Evolutionary conservation across 495 filamentous ascomycete species (phyloP).

Genomic region (Astrothelium macrocarpum): DNA sequence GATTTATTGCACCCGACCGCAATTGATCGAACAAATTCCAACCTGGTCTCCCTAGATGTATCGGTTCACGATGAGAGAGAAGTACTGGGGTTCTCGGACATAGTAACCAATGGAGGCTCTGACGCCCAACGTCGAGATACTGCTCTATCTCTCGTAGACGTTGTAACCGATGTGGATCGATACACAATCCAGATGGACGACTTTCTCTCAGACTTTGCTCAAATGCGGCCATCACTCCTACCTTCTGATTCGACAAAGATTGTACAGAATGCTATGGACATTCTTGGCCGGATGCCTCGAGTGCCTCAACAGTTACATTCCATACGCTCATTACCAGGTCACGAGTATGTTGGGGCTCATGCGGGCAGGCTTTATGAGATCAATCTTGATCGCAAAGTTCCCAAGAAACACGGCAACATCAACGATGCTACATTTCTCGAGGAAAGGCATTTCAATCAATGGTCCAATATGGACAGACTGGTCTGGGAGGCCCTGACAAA

Average conservation of each 20-base stretch:
- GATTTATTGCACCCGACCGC: neutral
- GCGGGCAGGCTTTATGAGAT: neutral
- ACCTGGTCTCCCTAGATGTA: neutral
- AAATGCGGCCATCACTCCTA: neutral
- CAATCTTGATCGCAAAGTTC: neutral
- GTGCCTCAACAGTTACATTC: neutral
- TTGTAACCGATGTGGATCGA: neutral
- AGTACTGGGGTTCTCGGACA: neutral
- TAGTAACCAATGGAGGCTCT: neutral
- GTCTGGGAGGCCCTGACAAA: neutral
- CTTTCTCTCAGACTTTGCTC: neutral
- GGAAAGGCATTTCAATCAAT: neutral
- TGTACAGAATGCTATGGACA: neutral
- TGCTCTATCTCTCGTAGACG: neutral
- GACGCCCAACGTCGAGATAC: neutral
- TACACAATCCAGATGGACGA: neutral
- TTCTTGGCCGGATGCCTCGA: neutral
- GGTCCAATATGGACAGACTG: neutral
- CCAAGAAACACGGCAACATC: neutral
- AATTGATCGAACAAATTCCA: neutral
- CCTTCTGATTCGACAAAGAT: neutral
- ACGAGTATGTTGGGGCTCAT: neutral
- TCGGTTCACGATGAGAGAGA: neutral
- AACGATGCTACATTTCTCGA: neutral
- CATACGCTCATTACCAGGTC: neutral